phyloP scores from a whole-genome alignment of 1,284 basidiomycete genomes.

The Sporisorium graminicola region DNA sequence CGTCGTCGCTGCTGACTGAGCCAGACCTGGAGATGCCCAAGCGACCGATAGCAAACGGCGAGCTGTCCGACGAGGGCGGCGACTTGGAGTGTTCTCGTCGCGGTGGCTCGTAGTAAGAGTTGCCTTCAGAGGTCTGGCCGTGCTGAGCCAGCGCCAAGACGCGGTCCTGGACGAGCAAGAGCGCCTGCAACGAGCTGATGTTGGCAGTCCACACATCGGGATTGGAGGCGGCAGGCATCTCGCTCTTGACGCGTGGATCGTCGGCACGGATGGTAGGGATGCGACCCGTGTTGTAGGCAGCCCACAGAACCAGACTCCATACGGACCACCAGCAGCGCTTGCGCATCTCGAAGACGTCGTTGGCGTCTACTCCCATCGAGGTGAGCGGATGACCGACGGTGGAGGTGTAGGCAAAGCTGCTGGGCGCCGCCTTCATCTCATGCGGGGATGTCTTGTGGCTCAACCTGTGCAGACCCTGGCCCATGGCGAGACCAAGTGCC shows the following conservation, averaged over 20 bases:
- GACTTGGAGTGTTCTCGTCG: slow-evolving; percentile 22
- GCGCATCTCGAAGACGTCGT: slow-evolving; percentile 61
- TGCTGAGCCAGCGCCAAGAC: slow-evolving; percentile 58
- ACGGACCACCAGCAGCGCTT: slow-evolving; percentile 65
- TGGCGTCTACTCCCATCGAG: slow-evolving; percentile 36
- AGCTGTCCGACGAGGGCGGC: slow-evolving; percentile 26
- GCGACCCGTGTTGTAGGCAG: slow-evolving; percentile 62
- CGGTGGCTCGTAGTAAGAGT: slow-evolving; percentile 23
- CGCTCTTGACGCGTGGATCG: slow-evolving; percentile 62
- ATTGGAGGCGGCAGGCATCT: slow-evolving; percentile 51
- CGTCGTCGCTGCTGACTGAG: slow-evolving; percentile 38
- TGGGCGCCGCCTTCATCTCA: slow-evolving; percentile 32
- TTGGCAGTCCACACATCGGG: slow-evolving; percentile 53
- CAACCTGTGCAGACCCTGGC: slow-evolving; percentile 61
- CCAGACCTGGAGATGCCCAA: slow-evolving; percentile 28
- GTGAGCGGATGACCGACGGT: slow-evolving; percentile 36
- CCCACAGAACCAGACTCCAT: slow-evolving; percentile 61
- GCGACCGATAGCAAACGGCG: slow-evolving; percentile 43
- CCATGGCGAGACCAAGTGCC: slow-evolving; percentile 64
- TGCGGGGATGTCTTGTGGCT: slow-evolving; percentile 30
- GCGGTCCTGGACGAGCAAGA: slow-evolving; percentile 61
- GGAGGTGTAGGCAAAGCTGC: slow-evolving; percentile 44
- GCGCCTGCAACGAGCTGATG: slow-evolving; percentile 57
- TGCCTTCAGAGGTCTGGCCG: slow-evolving; percentile 17
- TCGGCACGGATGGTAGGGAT: slow-evolving; percentile 64